A percentile compares a stretch with the other conserved stretches of the same genome.
Evolutionary conservation across 1,139 yeast genomes (phyloP).

Genomic region (Saccharomyces hybrid): DNA sequence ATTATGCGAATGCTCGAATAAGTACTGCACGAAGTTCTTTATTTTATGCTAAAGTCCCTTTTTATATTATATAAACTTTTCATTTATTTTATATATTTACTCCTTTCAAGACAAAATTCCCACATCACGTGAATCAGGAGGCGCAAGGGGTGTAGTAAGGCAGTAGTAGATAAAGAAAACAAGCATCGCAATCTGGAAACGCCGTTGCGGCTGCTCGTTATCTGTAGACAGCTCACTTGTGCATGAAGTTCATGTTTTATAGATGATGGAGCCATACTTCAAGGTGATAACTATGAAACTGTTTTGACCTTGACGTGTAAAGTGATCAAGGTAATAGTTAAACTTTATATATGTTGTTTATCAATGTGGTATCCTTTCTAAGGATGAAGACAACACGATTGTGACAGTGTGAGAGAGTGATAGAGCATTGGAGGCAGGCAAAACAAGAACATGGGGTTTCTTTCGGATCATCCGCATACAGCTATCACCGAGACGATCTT

Average conservation of each 20-base stretch:
- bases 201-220: neutral
- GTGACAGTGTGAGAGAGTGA: neutral
- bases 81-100: neutral
- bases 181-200: neutral
- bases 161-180: neutral
- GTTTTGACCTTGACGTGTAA: neutral
- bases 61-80: neutral
- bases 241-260: neutral
- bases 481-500: constrained; percentile 49
- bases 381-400: neutral
- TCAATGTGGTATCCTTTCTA: neutral
- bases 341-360: neutral
- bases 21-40: neutral
- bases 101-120: neutral
- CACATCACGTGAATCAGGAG: neutral
- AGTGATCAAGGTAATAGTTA: neutral
- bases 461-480: constrained; percentile 46
- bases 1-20: neutral
- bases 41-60: neutral
- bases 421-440: neutral
- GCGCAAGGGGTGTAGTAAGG: neutral
- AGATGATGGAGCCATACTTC: neutral
- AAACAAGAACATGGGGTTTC: constrained; percentile 38
- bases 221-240: neutral
- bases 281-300: neutral